phyloP scores from a whole-genome alignment of 2,329 filamentous ascomycete genomes.

The Colletotrichum endophyticum region DNA sequence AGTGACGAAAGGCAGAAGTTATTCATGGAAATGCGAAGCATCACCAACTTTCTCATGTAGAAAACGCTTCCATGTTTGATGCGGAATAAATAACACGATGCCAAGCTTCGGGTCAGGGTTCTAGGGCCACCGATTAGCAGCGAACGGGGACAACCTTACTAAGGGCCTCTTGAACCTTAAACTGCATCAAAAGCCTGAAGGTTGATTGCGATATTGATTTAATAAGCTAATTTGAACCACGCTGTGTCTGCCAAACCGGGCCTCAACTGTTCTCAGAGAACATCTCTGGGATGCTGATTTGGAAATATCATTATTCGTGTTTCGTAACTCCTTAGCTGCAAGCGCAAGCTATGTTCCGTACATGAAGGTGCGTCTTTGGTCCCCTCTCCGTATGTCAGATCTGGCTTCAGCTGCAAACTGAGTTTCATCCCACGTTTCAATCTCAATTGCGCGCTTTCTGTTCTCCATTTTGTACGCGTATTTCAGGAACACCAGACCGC shows the following conservation, averaged over 20 bases:
- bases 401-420: neutral
- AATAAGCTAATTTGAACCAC: neutral
- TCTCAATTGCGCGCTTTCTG: constrained; percentile 7
- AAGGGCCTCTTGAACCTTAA: neutral
- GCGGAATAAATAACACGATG: neutral
- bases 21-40: neutral
- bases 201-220: neutral
- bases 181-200: neutral
- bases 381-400: neutral
- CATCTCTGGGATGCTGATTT: neutral
- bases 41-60: neutral
- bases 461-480: constrained; percentile 23
- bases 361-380: constrained; percentile 9
- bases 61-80: neutral
- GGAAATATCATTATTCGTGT: neutral
- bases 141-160: neutral
- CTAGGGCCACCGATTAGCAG: neutral
- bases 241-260: fast-evolving
- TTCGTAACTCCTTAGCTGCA: neutral
- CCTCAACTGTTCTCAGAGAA: neutral
- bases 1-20: neutral
- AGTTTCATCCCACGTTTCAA: constrained; percentile 18
- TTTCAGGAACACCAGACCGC: constrained; percentile 17
- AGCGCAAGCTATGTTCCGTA: neutral
- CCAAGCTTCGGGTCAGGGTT: neutral